phyloP scores from a whole-genome alignment of 768 basidiomycete genomes.

The Serendipita sp. region DNA sequence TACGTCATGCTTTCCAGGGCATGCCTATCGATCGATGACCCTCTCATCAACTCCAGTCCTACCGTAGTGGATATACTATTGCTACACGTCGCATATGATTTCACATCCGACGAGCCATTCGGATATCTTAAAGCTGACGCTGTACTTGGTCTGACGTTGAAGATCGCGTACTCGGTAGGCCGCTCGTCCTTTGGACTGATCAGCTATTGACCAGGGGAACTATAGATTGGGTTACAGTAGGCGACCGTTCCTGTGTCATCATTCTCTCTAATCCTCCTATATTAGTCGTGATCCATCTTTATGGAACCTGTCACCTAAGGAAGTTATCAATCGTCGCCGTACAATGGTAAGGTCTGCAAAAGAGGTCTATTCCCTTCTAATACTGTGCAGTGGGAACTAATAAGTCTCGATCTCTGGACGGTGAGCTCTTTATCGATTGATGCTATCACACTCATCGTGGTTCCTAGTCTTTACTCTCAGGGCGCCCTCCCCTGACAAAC shows the following conservation, averaged over 20 bases:
- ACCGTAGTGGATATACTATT: neutral
- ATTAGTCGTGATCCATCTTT: neutral
- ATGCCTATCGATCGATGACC: neutral
- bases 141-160: neutral
- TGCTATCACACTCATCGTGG: neutral
- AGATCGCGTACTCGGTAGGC: neutral
- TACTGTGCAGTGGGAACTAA: slow-evolving; percentile 1
- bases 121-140: neutral
- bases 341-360: neutral
- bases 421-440: neutral
- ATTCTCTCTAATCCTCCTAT: neutral
- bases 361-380: neutral
- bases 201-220: neutral
- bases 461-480: neutral
- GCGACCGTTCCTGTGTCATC: neutral
- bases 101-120: neutral
- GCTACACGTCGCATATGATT: neutral
- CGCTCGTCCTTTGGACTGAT: neutral
- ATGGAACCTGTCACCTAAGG: neutral
- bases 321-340: neutral
- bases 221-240: slow-evolving; percentile 1
- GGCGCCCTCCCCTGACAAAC: neutral
- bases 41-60: neutral
- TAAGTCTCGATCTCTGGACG: neutral
- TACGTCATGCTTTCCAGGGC: neutral